Evolutionary conservation across 2,329 filamentous ascomycete genomes (phyloP).

Genomic region (Elsinoe australis): DNA sequence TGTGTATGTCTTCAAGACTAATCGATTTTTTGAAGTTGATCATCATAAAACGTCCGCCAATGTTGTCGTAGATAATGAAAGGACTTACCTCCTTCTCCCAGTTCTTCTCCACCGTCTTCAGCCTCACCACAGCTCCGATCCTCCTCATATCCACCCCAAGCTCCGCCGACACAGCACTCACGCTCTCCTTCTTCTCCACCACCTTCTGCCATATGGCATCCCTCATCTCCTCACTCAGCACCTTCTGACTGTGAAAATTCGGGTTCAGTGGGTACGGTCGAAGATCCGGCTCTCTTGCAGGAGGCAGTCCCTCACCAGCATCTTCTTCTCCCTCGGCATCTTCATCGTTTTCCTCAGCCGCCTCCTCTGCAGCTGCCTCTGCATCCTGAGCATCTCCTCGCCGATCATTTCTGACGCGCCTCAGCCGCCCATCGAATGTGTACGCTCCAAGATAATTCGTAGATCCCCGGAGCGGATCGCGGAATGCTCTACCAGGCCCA

Average conservation of each 20-base stretch:
- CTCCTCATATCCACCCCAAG: conserved; percentile 73
- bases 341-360: conserved; percentile 17
- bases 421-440: conserved; percentile 41
- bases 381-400: conserved; percentile 21
- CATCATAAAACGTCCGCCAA: too few relatives aligned
- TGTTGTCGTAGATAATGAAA: conserved; percentile 17
- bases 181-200: conserved; percentile 55
- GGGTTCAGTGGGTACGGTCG: conserved; percentile 68
- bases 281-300: conserved; percentile 26
- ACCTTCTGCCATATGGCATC: conserved; percentile 68
- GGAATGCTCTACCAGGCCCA: conserved; percentile 45
- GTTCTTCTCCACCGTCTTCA: conserved; percentile 78
- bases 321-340: conserved; percentile 21
- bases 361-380: conserved; percentile 23
- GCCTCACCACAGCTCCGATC: conserved; percentile 74
- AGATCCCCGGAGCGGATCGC: conserved; percentile 41
- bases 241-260: conserved; percentile 60
- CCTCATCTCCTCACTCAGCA: conserved; percentile 65
- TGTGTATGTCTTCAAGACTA: conserved; percentile 98
- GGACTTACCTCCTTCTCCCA: conserved; percentile 66
- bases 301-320: conserved; percentile 23
- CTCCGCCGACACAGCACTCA: conserved; percentile 70
- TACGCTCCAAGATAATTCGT: conserved; percentile 52
- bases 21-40: conserved; percentile 76
- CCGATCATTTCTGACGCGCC: conserved; percentile 30